Evolutionary conservation across 495 filamentous ascomycete species (phyloP), one percentile per base, ranked within the genome.

Genomic region (Tetracladium marchalianum): DNA sequence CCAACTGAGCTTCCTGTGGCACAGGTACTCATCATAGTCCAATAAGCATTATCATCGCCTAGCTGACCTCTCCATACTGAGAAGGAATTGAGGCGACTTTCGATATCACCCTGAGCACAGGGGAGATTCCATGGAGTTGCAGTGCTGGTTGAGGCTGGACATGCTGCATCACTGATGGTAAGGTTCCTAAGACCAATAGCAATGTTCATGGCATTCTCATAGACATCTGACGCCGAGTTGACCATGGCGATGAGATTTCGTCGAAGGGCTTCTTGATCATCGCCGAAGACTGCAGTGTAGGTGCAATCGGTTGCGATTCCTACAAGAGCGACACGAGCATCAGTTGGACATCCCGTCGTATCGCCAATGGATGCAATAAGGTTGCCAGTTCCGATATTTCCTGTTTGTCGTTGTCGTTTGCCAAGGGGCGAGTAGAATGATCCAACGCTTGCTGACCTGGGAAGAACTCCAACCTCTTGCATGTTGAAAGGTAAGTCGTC

Each of bases 221-320:
- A 98, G 2, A 95, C 64, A 44, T 72, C 76, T 4, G 92, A 97
- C 11, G 92, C 92, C 13, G 78, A 70, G 66, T 95, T 95, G 51
- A 98, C 82, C 56, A 85, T 72, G 39, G 68, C 75, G 61, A 98
- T 90, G 41, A 98, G 69, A 61, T 90, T 93, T 31, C 71, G 41
- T 39, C 75, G 69, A 1, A 81, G 76, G 4, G 71, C 63, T 13
- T 78, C 72, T 15, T 75, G 71, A 11, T 68, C 72, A 27, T 27
- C 22, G 27, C 73, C 69, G 58, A 97, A 94, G 13, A 70, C 67
- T 1, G 66, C 66, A 43, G 80, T 86, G 58, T 95, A 96, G 7
- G 76, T 80, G 68, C 92, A 98, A 62, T 98, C 92, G 0, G 88
- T 92, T 5, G 89, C 89, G 15, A 98, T 81, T 11, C 92, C 92